Evolutionary conservation across 2,329 filamentous ascomycete genomes (phyloP).

Genomic region (Hirsutella thompsonii): DNA sequence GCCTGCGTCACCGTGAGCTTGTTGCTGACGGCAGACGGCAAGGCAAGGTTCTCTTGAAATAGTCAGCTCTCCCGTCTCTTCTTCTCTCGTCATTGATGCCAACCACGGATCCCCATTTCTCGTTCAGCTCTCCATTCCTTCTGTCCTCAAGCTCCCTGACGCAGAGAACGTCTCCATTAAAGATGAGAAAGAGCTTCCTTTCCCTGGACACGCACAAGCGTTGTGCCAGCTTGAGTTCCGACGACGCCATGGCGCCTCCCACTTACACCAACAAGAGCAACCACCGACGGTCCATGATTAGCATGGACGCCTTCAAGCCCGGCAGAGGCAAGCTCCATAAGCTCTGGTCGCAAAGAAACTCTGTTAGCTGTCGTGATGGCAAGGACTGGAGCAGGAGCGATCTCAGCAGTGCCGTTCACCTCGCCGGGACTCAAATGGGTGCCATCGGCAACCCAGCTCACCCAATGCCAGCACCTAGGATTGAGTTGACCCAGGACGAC

Average conservation of each 20-base stretch:
- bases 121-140: too few relatives aligned
- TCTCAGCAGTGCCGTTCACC: conserved; percentile 3
- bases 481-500: neutral
- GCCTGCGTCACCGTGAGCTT: too few relatives aligned
- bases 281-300: conserved; percentile 4
- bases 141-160: too few relatives aligned
- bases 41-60: too few relatives aligned
- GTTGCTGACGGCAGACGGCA: too few relatives aligned
- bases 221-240: neutral
- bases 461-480: neutral
- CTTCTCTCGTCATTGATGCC: too few relatives aligned
- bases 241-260: neutral
- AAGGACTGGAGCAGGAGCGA: conserved; percentile 12
- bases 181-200: neutral
- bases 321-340: conserved; percentile 17
- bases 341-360: conserved; percentile 8
- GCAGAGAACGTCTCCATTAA: too few relatives aligned
- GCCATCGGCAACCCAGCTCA: conserved; percentile 2
- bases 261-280: neutral
- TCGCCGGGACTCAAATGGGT: conserved; percentile 5
- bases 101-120: too few relatives aligned
- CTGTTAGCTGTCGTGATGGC: conserved; percentile 6
- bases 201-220: neutral
- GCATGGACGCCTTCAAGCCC: conserved; percentile 11
- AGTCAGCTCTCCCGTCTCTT: too few relatives aligned